Evolutionary conservation across 2,329 filamentous ascomycete species (phyloP), one percentile per base, ranked within the genome.

Genomic region (Hypocreales sp.): DNA sequence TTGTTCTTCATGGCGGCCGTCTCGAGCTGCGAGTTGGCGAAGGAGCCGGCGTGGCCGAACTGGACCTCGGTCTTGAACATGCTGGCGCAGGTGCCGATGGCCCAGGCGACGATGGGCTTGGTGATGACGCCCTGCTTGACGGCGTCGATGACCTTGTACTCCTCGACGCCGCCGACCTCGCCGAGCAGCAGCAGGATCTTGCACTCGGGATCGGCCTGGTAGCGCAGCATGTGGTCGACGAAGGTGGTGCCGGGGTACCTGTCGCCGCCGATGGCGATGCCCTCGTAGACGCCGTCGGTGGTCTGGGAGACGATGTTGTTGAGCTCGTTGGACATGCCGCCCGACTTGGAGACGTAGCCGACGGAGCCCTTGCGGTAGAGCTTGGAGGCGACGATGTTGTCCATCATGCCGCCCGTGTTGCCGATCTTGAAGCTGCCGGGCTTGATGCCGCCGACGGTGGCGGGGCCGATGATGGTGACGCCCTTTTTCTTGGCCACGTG

Each of bases 401-500:
- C 90, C 90, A 98, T 98, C 90, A 98, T 98, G 61, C 90, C 90
- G 72, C 90, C 90, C 48, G 90, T 98, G 73, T 98, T 98, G 57
- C 90, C 90, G 41, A 98, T 98, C 75, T 95, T 98, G 80, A 87
- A 98, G 56, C 81, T 82, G 58, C 90, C 90, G 37, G 90, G 90
- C 75, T 95, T 98, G 67, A 98, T 95, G 50, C 90, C 90, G 73
- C 90, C 90, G 37, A 98, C 90, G 31, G 90, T 98, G 46, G 90
- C 90, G 39, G 90, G 90, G 40, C 90, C 90, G 51, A 98, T 94
- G 58, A 98, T 98, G 59, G 86, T 94, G 54, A 98, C 79, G 38
- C 87, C 87, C 79, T 95, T 98, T 74, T 94, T 87, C 66, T 90
- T 72, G 42, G 90, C 90, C 44, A 92, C 77, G 54, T 95, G 79